A percentile compares a stretch with the other conserved stretches of the same genome.
Conservation (phyloP, 106 monocot species). For the Dendrobium officinale region DNA sequence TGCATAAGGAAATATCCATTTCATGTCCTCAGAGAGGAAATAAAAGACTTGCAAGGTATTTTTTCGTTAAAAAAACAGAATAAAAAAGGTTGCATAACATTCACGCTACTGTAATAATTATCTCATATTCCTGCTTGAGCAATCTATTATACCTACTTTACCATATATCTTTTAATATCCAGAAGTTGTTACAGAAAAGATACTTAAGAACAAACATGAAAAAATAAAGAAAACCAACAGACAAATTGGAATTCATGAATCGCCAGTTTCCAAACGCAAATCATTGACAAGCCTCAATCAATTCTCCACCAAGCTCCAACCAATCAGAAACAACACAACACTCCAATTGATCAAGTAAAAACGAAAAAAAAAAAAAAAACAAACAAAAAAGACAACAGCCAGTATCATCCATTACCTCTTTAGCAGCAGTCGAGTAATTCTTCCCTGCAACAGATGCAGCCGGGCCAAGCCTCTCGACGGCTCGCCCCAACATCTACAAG, state of each 20-base stretch:
- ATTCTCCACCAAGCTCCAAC: not conserved
- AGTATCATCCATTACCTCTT: slow-evolving; percentile 40
- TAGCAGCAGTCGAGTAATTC: slow-evolving; percentile 42
- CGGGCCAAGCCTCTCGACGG: slow-evolving; percentile 31
- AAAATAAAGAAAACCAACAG: not conserved
- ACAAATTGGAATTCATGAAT: not conserved
- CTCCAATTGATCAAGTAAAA: not conserved
- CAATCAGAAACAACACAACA: not conserved
- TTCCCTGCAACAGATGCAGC: slow-evolving; percentile 20
- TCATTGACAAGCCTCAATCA: not conserved
- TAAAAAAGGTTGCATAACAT: not conserved
- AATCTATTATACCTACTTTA: not conserved
- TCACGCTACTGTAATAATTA: not conserved
- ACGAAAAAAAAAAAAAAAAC: not conserved
- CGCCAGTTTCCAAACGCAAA: not conserved
- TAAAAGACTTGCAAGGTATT: not conserved
- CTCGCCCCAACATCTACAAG: slow-evolving; percentile 32
- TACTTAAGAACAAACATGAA: not conserved
- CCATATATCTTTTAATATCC: not conserved
- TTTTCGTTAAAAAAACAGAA: not conserved
- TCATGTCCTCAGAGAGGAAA: not conserved
- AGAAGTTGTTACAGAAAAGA: not conserved
- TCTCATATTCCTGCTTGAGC: not conserved
- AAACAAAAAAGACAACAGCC: not conserved
- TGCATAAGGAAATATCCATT: slow-evolving; percentile 9